Percentiles rank a stretch among this genome's conserved stretches.
phyloP scores from a whole-genome alignment of 1,284 basidiomycete species.

The Ceraceosorus guamensis region DNA sequence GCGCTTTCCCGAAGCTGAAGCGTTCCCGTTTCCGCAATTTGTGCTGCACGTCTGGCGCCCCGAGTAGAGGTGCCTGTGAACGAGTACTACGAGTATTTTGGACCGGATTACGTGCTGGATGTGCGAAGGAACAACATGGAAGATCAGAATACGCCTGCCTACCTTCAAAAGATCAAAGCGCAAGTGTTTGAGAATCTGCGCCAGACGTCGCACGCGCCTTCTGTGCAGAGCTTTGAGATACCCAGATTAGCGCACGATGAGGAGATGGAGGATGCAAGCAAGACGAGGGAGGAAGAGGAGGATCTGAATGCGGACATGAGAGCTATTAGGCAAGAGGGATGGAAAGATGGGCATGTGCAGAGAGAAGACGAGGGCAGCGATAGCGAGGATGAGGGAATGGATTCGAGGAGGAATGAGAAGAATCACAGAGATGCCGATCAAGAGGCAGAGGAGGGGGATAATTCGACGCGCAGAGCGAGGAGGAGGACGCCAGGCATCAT shows the following conservation, averaged over 20 bases:
- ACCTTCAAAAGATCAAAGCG: conserved; percentile 83
- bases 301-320: conserved; percentile 23
- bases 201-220: conserved; percentile 34
- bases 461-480: no score
- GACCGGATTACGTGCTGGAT: conserved; percentile 94
- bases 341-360: conserved; percentile 19
- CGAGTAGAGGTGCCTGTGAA: conserved; percentile 44
- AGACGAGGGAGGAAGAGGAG: conserved; percentile 20
- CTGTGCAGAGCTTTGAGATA: conserved; percentile 41
- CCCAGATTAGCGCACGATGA: conserved; percentile 26
- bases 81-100: conserved; percentile 89
- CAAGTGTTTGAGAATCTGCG: conserved; percentile 69
- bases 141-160: conserved; percentile 86
- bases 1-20: background rate
- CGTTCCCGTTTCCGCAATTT: no score
- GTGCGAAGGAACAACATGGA: conserved; percentile 93
- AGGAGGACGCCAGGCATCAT: no score
- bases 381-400: conserved; percentile 33
- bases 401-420: conserved; percentile 16
- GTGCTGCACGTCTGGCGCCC: background rate
- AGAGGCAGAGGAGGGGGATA: background rate
- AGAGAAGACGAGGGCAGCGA: conserved; percentile 33
- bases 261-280: no score
- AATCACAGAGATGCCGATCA: conserved; percentile 3
- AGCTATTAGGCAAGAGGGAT: conserved; percentile 26